Conservation (phyloP, 345 rosid species). For the Populus deltoides region DNA sequence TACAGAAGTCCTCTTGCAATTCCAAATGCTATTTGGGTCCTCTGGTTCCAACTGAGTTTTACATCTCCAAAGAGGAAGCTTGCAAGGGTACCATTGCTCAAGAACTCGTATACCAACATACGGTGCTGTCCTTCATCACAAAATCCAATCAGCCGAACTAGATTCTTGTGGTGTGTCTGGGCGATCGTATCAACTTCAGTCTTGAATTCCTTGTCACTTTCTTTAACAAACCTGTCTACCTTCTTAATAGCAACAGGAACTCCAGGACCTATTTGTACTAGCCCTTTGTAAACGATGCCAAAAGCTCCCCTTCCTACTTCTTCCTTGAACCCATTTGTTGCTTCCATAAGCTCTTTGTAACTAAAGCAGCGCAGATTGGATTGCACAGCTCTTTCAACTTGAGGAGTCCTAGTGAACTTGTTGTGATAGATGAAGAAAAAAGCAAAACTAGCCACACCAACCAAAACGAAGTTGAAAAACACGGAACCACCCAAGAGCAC, state of each 20-base stretch:
- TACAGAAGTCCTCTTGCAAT: conserved; percentile 18
- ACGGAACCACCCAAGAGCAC: conserved; percentile 32
- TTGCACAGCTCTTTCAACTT: not conserved
- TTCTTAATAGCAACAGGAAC: conserved; percentile 25
- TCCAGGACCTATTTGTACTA: not conserved
- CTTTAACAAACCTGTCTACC: not conserved
- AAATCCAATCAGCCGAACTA: conserved; percentile 32
- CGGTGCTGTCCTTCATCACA: conserved; percentile 26
- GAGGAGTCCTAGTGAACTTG: not conserved
- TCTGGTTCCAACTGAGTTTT: conserved; percentile 21
- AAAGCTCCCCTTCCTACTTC: conserved; percentile 33
- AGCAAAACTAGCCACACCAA: not conserved
- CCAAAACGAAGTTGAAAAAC: conserved; percentile 21
- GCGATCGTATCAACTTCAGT: conserved; percentile 24
- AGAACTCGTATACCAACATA: conserved; percentile 31
- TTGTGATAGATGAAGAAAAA: conserved; percentile 7
- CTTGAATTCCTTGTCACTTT: conserved; percentile 26
- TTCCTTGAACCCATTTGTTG: conserved; percentile 42
- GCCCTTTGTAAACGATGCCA: conserved; percentile 32
- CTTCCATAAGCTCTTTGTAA: conserved; percentile 31
- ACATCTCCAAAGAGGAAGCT: conserved; percentile 14
- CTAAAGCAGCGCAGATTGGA: conserved; percentile 28
- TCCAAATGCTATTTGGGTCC: not conserved
- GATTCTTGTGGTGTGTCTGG: conserved; percentile 38
- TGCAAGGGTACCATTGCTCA: conserved; percentile 26